A percentile compares a stretch with the other conserved stretches of the same genome.
Evolutionary conservation across 2,329 filamentous ascomycete species (phyloP).

Genomic region (Stemphylium beticola): DNA sequence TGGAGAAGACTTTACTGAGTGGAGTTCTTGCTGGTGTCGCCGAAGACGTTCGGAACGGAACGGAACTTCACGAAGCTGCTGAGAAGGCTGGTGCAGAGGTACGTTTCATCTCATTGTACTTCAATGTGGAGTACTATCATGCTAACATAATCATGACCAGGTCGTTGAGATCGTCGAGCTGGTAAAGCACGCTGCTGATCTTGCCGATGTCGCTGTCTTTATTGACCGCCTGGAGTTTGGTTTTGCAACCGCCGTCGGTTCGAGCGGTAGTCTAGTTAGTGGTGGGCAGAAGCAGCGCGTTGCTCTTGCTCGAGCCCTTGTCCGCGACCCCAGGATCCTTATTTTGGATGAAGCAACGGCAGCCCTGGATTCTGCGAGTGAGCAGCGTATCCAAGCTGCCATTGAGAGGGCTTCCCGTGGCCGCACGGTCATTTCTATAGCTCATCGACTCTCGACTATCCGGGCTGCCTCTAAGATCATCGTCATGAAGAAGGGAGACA

Average conservation of each 20-base stretch:
- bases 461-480: slow-evolving; percentile 46
- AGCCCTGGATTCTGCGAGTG: slow-evolving; percentile 64
- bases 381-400: slow-evolving; percentile 59
- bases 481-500: slow-evolving; percentile 47
- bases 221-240: slow-evolving; percentile 60
- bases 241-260: slow-evolving; percentile 58
- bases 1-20: slow-evolving; percentile 58
- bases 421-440: slow-evolving; percentile 48
- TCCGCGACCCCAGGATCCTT: slow-evolving; percentile 63
- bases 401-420: slow-evolving; percentile 44
- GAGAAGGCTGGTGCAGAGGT: slow-evolving; percentile 26
- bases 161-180: slow-evolving; percentile 58
- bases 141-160: neutral
- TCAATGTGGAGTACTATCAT: no score
- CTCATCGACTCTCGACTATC: slow-evolving; percentile 49
- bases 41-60: slow-evolving; percentile 58
- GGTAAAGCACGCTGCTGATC: slow-evolving; percentile 57
- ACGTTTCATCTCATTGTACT: neutral
- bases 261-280: slow-evolving; percentile 61
- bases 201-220: slow-evolving; percentile 66
- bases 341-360: slow-evolving; percentile 69
- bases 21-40: slow-evolving; percentile 59
- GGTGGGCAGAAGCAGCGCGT: slow-evolving; percentile 66
- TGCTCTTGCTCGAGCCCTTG: slow-evolving; percentile 62
- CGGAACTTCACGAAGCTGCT: slow-evolving; percentile 49